Base-by-base conservation (phyloP, 441 rosid genomes). In the Jatropha podagrica region DNA sequence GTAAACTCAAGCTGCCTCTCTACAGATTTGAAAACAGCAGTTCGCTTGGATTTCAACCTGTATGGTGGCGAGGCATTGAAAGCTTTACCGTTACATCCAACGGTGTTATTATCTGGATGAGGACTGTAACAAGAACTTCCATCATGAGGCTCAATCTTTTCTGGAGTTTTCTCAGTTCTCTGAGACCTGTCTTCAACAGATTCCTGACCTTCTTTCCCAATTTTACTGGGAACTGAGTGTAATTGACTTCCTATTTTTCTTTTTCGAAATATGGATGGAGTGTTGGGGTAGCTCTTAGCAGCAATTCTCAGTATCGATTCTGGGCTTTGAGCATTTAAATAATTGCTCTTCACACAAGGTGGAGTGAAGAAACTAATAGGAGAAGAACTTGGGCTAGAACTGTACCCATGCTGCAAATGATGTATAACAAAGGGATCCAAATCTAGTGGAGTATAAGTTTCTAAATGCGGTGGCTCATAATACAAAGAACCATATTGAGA, bases 1-100 rank as follows among this genome's bases (percentile, higher is more conserved):
- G 86, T 60, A 74, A 94, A 94, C 78, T 91, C 97, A 77, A 96
- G 95, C 81, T 96, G 99, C 78, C 97, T 89, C 84, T 90, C 97
- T 79, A 88, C 87, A n/a, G 97, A 90, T 85, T 92, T 96, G 78
- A 88, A 81, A 79, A 87, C 89, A 58, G 92, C 88, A 73, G 95
- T 88, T 77, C 97, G 80, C 86, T 94, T 96, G 41, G 96, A 87
- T 86, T 89, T 91, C 83, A 92, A 77, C 80, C 97, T 83, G 80
- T 94, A 94, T 1, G 98, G 98, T 66, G 97, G 98, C 76, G 99
- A 96, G 26, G 86, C 88, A 82, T 94, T 89, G 74, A 86, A 92
- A 60, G 85, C 85, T 79, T 76, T 81, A 17, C 71, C 77, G 68
- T 72, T 86, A 69, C 77, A 75, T 72, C 69, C 85, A 78, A 61